Evolutionary conservation across 495 filamentous ascomycete species (phyloP), one percentile per base, ranked within the genome.

Genomic region (Hyaloscypha bicolor): DNA sequence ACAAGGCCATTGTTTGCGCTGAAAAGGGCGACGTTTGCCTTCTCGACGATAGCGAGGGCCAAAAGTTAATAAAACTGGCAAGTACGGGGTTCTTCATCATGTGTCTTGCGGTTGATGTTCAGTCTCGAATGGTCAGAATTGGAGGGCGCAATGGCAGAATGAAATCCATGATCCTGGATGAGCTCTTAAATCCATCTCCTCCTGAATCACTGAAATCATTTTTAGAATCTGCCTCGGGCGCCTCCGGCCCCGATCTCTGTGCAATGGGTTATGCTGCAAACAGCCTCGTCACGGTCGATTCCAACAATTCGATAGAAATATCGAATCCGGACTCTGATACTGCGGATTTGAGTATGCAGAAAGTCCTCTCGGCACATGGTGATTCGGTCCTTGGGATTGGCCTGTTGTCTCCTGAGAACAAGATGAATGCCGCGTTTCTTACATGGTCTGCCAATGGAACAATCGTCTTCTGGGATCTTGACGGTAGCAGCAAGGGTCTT

Each of bases 391-490:
- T 93, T 37, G 95, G 96, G 30, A 87, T 96, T 35, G 80, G 86
- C 62, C 72, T 86, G 4, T 76, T 97, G 4, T 75, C 82, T 4
- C 74, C 76, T 33, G 81, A 85, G 0, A 89, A 90, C 67, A 71
- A 76, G 8, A 74, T 85, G 1, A 78, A 83, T 11, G 89, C 92
- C 2, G 85, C 88, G 32, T 96, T 97, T 74, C 90, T 92, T 70
- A 97, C 93, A 0, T 98, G 93, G 91, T 92, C 93, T 11, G 85
- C 83, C 56, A 86, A 85, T 64, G 95, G 95, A 5, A 83, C 80
- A 30, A 86, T 97, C 48, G 84, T 91, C 39, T 88, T 95, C 72
- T 99, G 96, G 95, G 82, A 87, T 71, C 76, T 85, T 9, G 84
- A 90, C 16, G 96, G 95, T 48, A 81, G 83, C 53, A 87, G 89